Evolutionary conservation across 257 asterid species (phyloP), one percentile per base, ranked within the genome.

Genomic region (Catharanthus roseus): DNA sequence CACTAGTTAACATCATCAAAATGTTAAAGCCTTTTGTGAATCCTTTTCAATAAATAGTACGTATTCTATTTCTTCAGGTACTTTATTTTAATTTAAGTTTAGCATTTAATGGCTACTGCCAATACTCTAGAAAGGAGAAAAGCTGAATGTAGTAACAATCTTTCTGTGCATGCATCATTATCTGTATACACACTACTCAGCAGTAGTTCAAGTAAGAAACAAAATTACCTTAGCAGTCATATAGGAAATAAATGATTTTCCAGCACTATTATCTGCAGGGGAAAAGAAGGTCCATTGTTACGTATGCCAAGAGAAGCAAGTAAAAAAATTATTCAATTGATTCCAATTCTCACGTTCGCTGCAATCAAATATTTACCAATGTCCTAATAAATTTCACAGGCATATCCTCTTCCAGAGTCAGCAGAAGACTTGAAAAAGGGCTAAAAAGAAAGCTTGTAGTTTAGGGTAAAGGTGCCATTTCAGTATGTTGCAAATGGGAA

Each of bases 261-360:
- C 98, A 65, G 97, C 84, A 83, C 82, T 93, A 82, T 84, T 89
- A 78, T 91, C 98, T 93, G 97, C 87, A 83, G 33, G 47, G 69
- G 72, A 76, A 38, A 75, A 75, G 60, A 67, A 66, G 26, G 19
- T 38, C 13, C 13, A 24, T 16, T 28, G 62, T 65, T 73, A 39
- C 4, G 34, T 53, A 39, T 23, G 26, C 51, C 42, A 2, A 39
- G 36, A n/a, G 31, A 50, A 28, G 39, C 10, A 65, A 64, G 15
- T 21, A 42, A 12, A 33, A 34, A 6, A 58, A 61, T 19, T 33
- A 10, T 12, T 18, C 26, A 33, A 45, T 15, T 72, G 13, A n/a
- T 45, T 21, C 36, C 41, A 44, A 12, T 41, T 38, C 24, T 50
- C 3, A 21, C 55, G n/a, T 47, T 9, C 18, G 29, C 41, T 10